A percentile compares a stretch with the other conserved stretches of the same genome.
Evolutionary conservation across 1,284 basidiomycete genomes (phyloP).

Genomic region (Ustilago cynodontis): DNA sequence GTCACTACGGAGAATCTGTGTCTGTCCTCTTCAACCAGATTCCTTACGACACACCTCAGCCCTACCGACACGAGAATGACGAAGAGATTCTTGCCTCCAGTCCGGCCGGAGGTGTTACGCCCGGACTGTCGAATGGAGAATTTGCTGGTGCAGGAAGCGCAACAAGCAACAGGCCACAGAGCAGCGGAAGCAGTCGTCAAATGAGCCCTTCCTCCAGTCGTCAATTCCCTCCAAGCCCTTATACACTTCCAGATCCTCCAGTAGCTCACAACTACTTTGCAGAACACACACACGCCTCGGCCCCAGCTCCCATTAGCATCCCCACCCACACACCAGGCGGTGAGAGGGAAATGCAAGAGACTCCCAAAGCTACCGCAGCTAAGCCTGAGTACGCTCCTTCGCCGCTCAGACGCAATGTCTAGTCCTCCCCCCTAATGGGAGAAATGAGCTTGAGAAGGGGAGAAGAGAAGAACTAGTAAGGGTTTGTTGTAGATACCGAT

Average conservation of each 20-base stretch:
- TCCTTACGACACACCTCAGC: slow-evolving; percentile 68
- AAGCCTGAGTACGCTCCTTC: slow-evolving; percentile 26
- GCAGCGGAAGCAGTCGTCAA: slow-evolving; percentile 5
- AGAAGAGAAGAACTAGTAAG: background rate
- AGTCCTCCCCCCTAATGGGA: too few species aligned
- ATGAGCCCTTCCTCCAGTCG: slow-evolving; percentile 17
- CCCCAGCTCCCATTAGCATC: slow-evolving; percentile 8
- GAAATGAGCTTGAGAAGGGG: background rate
- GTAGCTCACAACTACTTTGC: slow-evolving; percentile 57
- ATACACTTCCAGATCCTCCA: slow-evolving; percentile 61
- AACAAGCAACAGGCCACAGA: slow-evolving; percentile 4
- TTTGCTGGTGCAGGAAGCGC: background rate
- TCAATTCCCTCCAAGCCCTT: slow-evolving; percentile 46
- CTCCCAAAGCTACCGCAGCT: slow-evolving; percentile 24
- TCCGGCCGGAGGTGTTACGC: background rate
- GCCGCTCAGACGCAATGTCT: slow-evolving; percentile 39
- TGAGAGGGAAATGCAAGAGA: slow-evolving; percentile 7
- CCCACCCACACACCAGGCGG: background rate
- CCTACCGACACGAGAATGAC: slow-evolving; percentile 64
- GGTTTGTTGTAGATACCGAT: background rate
- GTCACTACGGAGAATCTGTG: slow-evolving; percentile 71
- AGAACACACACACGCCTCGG: slow-evolving; percentile 4
- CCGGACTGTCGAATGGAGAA: background rate
- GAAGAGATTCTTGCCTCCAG: slow-evolving; percentile 27
- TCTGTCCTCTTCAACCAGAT: slow-evolving; percentile 68